phyloP scores from a whole-genome alignment of 768 basidiomycete species.

The Lactarius psammicola region DNA sequence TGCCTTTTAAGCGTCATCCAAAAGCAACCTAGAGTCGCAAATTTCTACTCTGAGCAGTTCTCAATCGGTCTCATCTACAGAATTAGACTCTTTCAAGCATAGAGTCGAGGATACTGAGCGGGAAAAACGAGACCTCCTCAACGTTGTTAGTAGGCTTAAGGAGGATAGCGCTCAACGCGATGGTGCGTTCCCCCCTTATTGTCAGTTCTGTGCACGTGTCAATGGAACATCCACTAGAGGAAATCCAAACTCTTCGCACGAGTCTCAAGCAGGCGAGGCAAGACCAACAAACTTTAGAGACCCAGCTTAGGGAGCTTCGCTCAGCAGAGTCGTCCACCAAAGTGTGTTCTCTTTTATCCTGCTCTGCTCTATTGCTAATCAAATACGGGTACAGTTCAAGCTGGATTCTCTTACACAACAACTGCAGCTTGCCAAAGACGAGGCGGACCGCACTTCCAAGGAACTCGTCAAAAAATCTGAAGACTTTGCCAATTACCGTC shows the following conservation, averaged over 20 bases:
- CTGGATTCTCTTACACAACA: conserved; percentile 82
- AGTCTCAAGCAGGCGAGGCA: conserved; percentile 74
- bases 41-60: conserved; percentile 56
- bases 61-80: conserved; percentile 60
- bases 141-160: conserved; percentile 78
- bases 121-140: conserved; percentile 87
- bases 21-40: conserved; percentile 51
- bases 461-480: conserved; percentile 75
- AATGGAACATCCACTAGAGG: conserved; percentile 46
- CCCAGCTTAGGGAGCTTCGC: conserved; percentile 67
- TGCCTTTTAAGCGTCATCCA: conserved; percentile 43
- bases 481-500: conserved; percentile 80
- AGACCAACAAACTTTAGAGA: conserved; percentile 66
- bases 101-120: conserved; percentile 75
- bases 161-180: conserved; percentile 72
- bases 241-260: conserved; percentile 63
- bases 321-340: conserved; percentile 76
- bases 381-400: conserved; percentile 61
- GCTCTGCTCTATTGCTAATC: conserved; percentile 13
- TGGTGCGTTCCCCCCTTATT: conserved; percentile 45
- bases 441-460: conserved; percentile 65
- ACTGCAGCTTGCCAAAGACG: conserved; percentile 69
- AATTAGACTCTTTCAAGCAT: conserved; percentile 55
- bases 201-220: neutral
- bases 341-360: conserved; percentile 39